Evolutionary conservation across 2,329 filamentous ascomycete genomes (phyloP), one percentile per base, ranked within the genome.

Genomic region (Tolypocladium guangdongense): DNA sequence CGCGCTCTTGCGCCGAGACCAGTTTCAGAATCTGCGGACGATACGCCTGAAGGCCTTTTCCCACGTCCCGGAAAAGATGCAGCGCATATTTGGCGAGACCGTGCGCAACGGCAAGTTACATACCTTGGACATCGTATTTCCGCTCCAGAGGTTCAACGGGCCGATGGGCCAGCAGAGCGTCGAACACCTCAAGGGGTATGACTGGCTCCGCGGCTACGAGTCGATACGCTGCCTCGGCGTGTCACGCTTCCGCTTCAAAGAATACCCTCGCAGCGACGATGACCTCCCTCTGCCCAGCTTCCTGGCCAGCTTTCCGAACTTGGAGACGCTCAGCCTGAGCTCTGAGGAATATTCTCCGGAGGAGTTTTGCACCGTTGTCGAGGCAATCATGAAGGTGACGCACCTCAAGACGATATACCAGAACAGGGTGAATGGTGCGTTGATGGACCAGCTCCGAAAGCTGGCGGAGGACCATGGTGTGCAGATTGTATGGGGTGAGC

Each of bases 61-160:
- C 20, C 56, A 66, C 20, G 52, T 60, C 1, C 64, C 66, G 5
- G 32, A 54, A 14, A 59, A 54, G 7, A 60, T 66, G 8, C 55
- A 60, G 36, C 56, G 52, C 1, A 53, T 64, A 11, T 59, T 71
- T 20, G 52, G 54, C 11, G 53, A 58, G 18, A 54, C 68, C 11
- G 51, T 72, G 16, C 49, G 54, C 18, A 55, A 57, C 1, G 60
- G 63, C 24, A 66, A 60, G 16, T 59, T 73, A 4, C 59, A 64
- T 33, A 65, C 65, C 0, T 60, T 72, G 16, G 70, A 71, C 52
- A 62, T 72, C 20, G 63, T 66, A 2, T 72, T 72, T 52, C 67
- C 66, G 2, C 58, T 63, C 1, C 62, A 64, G 3, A 36, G 55
- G 20, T 49, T 63, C 33, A 52, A 60, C 14, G 59, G 57, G 7